Conservation (phyloP, 768 basidiomycete species). For the Hemileccinum rubropunctum region DNA sequence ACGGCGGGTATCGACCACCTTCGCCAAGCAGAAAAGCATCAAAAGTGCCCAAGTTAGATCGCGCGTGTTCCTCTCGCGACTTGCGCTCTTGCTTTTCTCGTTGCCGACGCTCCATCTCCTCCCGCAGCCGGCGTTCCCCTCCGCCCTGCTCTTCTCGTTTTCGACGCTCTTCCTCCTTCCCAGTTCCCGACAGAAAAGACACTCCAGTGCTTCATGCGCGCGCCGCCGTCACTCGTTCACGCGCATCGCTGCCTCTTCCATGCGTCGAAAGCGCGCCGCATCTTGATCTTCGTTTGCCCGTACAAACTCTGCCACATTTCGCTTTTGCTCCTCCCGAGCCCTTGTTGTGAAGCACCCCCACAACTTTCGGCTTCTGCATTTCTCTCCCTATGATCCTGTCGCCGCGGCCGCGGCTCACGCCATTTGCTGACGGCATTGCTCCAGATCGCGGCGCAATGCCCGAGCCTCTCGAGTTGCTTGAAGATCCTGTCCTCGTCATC, state of each 20-base stretch:
- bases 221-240: slow-evolving; percentile 15
- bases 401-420: slow-evolving; percentile 21
- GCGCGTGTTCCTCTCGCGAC: slow-evolving; percentile 13
- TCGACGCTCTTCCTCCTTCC: neutral
- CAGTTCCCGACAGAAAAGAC: slow-evolving; percentile 1
- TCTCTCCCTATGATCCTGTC: slow-evolving; percentile 12
- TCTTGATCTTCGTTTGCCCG: slow-evolving; percentile 4
- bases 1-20: too few species aligned
- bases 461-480: slow-evolving; percentile 18
- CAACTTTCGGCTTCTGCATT: slow-evolving; percentile 22
- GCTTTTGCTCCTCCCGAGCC: slow-evolving; percentile 12
- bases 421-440: slow-evolving; percentile 17
- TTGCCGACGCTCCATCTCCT: slow-evolving; percentile 5
- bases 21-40: too few species aligned
- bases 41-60: too few species aligned
- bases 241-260: slow-evolving; percentile 14
- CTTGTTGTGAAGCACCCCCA: slow-evolving; percentile 13
- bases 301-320: slow-evolving; percentile 22
- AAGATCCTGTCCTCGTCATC: slow-evolving; percentile 23
- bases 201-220: slow-evolving; percentile 19
- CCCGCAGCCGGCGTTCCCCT: slow-evolving; percentile 4
- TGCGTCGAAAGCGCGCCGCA: slow-evolving; percentile 1
- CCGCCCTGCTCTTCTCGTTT: neutral
- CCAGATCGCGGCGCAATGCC: slow-evolving; percentile 12
- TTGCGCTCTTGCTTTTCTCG: slow-evolving; percentile 11